These are phyloP conservation scores for Penicillium sp. DNA, from an alignment of 2,329 filamentous ascomycete species.

Conservation along the genomic window DNA sequence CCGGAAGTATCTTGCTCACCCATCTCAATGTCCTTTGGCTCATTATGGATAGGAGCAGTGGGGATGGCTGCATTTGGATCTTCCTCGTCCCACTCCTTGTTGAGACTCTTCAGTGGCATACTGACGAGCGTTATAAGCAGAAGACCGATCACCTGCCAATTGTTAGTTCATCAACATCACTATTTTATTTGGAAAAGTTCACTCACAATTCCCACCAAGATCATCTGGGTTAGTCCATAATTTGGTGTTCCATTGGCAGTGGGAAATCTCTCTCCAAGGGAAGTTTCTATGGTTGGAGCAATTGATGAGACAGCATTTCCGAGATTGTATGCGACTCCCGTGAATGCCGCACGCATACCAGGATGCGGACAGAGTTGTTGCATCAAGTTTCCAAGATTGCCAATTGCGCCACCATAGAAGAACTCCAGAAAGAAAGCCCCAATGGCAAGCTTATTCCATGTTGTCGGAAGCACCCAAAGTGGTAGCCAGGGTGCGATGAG, in stretches of 20 bases:
- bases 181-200: neutral
- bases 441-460: constrained; percentile 5
- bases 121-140: neutral
- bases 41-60: neutral
- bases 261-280: neutral
- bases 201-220: constrained; percentile 7
- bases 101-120: constrained; percentile 6
- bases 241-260: neutral
- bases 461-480: constrained; percentile 2
- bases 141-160: neutral
- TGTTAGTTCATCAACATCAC: neutral
- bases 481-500: constrained; percentile 3
- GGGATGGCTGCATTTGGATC: constrained; percentile 3
- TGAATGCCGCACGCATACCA: constrained; percentile 9
- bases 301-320: constrained; percentile 8
- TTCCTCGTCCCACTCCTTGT: constrained; percentile 2
- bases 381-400: constrained; percentile 8
- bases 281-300: constrained; percentile 4
- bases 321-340: constrained; percentile 6
- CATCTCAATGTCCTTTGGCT: neutral
- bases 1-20: neutral
- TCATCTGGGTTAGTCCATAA: constrained; percentile 6
- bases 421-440: constrained; percentile 12
- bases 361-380: constrained; percentile 11
- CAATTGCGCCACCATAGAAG: constrained; percentile 10